Evolutionary conservation across 2,329 filamentous ascomycete species (phyloP), one percentile per base, ranked within the genome.

Genomic region (Fusarium sublunatum): DNA sequence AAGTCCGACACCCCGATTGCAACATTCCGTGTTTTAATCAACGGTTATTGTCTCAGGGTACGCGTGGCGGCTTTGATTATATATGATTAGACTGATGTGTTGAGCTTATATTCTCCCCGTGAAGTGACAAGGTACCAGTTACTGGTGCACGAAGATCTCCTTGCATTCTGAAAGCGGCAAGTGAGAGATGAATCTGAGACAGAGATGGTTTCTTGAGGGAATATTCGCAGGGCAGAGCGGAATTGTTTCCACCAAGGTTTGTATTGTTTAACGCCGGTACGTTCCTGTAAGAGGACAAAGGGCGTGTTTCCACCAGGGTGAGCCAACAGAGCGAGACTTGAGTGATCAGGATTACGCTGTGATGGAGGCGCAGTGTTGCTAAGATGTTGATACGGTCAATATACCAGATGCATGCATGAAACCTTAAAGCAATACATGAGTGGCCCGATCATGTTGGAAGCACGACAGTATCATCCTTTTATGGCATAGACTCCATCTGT

Each of bases 41-140:
- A 57, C 39, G 12, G 28, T 12, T 6, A 29, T 31, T 51, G 28
- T 58, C 38, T 58, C 28, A 39, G 28, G 13, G 39, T 12, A 8
- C 22, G n/a, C 8, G 24, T 48, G 28, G 34, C 28, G 45, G 31
- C 15, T 22, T 10, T 39, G 9, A 24, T 29, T 15, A 34, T 26
- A 13, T 8, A 4, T 42, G 39, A 15, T 34, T 40, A 24, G 28
- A 19, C 12, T 5, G n/a, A 13, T 7, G 22, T 7, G 22, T 25
- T 24, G 22, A 13, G 8, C 36, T 39, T 39, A 7, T 25, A 10
- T 10, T 24, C 19, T 38, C 19, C 28, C 19, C 19, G 19, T 19
- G 19, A 19, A 19, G 19, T 19, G 19, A 19, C 19, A 19, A 35
- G n/a, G n/a, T 13, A 35, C n/a, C 6, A n/a, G 13, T 22, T 29